Evolutionary conservation across 306 rosid species (phyloP).

Genomic region (Quercus berberidifolia): DNA sequence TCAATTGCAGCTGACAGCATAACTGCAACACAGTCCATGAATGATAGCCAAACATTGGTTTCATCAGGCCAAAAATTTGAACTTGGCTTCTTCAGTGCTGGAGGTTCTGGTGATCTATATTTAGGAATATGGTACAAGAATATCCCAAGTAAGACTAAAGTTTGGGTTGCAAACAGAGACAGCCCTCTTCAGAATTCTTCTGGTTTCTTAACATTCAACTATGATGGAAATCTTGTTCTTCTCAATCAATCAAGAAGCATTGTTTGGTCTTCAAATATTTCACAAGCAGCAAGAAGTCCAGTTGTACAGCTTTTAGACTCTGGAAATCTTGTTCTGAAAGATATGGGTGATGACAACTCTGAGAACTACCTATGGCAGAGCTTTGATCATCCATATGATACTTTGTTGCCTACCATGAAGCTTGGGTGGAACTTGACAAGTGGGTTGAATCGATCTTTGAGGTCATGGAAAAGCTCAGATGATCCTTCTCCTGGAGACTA

Average conservation of each 20-base stretch:
- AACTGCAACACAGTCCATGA: slow-evolving; percentile 29
- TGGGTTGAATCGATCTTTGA: slow-evolving; percentile 36
- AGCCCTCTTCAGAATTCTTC: slow-evolving; percentile 22
- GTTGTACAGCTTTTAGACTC: slow-evolving; percentile 32
- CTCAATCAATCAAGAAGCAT: slow-evolving; percentile 10
- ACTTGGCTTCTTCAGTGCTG: slow-evolving; percentile 41
- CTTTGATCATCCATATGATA: slow-evolving; percentile 50
- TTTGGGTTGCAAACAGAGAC: slow-evolving; percentile 57
- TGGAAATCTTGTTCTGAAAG: slow-evolving; percentile 43
- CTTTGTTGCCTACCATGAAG: slow-evolving; percentile 44
- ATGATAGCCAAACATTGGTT: slow-evolving; percentile 31
- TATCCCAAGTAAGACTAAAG: slow-evolving; percentile 13
- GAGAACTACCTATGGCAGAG: slow-evolving; percentile 44
- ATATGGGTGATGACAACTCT: slow-evolving; percentile 5
- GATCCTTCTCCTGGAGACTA: slow-evolving; percentile 43
- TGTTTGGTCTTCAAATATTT: slow-evolving; percentile 38
- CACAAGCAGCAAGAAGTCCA: slow-evolving; percentile 15
- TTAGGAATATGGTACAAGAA: slow-evolving; percentile 51
- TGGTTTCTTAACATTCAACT: slow-evolving; percentile 24
- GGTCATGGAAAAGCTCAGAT: slow-evolving; percentile 29
- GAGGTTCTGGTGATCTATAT: slow-evolving; percentile 23
- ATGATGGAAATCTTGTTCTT: slow-evolving; percentile 38
- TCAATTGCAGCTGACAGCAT: slow-evolving; percentile 27
- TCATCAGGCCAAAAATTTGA: slow-evolving; percentile 42
- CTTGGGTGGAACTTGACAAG: slow-evolving; percentile 49